Evolutionary conservation across 2,329 filamentous ascomycete genomes (phyloP), one percentile per base, ranked within the genome.

Genomic region (Cytospora leucostoma): DNA sequence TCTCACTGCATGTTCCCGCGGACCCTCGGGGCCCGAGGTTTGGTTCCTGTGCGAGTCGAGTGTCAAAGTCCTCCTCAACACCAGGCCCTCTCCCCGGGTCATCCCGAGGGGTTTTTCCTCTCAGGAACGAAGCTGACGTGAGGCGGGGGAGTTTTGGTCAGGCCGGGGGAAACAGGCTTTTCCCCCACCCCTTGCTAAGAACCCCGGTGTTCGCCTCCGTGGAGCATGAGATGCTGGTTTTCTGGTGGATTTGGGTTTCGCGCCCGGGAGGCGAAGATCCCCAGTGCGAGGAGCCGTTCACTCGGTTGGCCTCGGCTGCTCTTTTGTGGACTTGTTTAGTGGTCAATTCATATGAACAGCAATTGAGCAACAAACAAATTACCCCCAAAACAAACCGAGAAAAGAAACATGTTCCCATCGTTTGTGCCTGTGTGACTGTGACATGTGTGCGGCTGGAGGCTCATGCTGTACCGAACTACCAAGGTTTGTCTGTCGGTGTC

Each of bases 241-340:
- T 47, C 17, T 56, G 50, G 33, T 64, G 61, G 34, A 57, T 44
- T 63, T 37, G 49, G 27, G 11, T 38, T 64, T 27, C 27, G 27
- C 67, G 71, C 73, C 73, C 73, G 7, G 63, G 54, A 15, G 54
- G 66, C 74, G 74, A 27, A 73, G 70, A 65, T 67, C 67, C 66
- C 71, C 71, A 68, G 64, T 69, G 71, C 70, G 72, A 75, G 71
- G 71, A 69, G 71, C 71, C 71, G 71, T 71, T 74, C 59, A 56
- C 53, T 52, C 70, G 68, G 70, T 76, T 73, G 72, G 73, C 68
- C 70, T 74, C 54, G 35, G 12, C 44, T 58, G 64, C 73, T 74
- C 64, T 67, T 71, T 76, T 74, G 73, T 75, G 68, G 4, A 69
- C 73, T 73, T 73, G 72, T 75, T 71, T 78, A 78, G 72, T 78